Evolutionary conservation across 805 yeast genomes (phyloP).

Genomic region (Candida jianshihensis): DNA sequence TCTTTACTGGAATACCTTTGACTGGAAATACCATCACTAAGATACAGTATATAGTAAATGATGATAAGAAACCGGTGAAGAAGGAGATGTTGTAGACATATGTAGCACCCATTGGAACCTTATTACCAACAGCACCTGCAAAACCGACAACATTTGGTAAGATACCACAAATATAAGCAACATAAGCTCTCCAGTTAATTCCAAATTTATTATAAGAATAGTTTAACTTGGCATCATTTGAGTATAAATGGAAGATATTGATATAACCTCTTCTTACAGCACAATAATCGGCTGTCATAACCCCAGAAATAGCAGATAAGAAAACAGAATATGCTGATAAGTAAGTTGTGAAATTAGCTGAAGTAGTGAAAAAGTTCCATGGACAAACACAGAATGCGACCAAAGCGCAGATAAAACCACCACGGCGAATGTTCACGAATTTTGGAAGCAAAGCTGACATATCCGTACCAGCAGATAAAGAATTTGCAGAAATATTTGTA

Average conservation of each 20-base stretch:
- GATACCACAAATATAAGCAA: constrained; percentile 75
- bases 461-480: constrained; percentile 68
- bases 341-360: constrained; percentile 72
- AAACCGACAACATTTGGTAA: constrained; percentile 83
- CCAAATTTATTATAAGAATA: constrained; percentile 64
- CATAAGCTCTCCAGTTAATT: constrained; percentile 77
- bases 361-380: constrained; percentile 68
- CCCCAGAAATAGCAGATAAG: constrained; percentile 79
- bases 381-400: constrained; percentile 72
- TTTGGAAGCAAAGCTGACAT: constrained; percentile 60
- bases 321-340: constrained; percentile 78
- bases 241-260: constrained; percentile 56
- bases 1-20: too few species aligned
- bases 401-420: constrained; percentile 69
- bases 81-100: constrained; percentile 67
- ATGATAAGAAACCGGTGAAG: constrained; percentile 64
- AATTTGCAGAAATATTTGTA: constrained; percentile 68
- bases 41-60: constrained; percentile 48
- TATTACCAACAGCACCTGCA: constrained; percentile 73
- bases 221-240: constrained; percentile 30
- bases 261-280: constrained; percentile 70
- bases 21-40: constrained; percentile 50
- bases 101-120: constrained; percentile 74
- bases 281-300: constrained; percentile 59
- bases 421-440: constrained; percentile 69